Evolutionary conservation across 2,329 filamentous ascomycete species (phyloP).

Genomic region (Aspergillus sergii): DNA sequence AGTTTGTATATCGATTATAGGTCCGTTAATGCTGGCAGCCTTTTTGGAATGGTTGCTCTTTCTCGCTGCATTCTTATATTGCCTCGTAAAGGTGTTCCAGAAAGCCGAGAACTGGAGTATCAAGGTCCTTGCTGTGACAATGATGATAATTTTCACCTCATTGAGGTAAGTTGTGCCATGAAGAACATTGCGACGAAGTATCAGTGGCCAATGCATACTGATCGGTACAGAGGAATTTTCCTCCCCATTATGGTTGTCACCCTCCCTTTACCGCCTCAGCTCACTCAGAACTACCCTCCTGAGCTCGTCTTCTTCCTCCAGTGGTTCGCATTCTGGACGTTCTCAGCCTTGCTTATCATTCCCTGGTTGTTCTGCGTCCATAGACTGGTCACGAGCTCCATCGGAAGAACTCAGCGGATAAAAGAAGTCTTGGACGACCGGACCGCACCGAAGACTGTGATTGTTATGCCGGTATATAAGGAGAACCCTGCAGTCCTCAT

Average conservation of each 20-base stretch:
- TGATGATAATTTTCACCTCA: conserved; percentile 72
- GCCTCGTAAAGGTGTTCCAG: conserved; percentile 79
- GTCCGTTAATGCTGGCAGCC: conserved; percentile 78
- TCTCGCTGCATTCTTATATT: conserved; percentile 93
- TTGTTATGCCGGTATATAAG: conserved; percentile 96
- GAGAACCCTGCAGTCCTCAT: conserved; percentile 83
- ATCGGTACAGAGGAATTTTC: conserved; percentile 69
- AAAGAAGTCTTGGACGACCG: conserved; percentile 81
- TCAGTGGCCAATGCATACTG: background rate
- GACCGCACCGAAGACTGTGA: conserved; percentile 88
- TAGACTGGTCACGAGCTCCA: conserved; percentile 81
- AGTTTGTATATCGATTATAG: conserved; percentile 79
- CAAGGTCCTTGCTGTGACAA: conserved; percentile 72
- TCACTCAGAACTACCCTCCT: conserved; percentile 73
- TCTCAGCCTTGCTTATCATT: conserved; percentile 78
- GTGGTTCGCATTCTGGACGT: conserved; percentile 96
- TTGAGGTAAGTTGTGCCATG: conserved; percentile 63
- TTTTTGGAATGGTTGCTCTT: conserved; percentile 92
- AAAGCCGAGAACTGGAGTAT: conserved; percentile 91
- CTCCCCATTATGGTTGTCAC: conserved; percentile 94
- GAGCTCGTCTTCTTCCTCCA: conserved; percentile 73
- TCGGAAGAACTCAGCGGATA: conserved; percentile 79
- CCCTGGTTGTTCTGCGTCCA: conserved; percentile 95
- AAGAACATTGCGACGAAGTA: background rate
- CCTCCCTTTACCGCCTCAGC: conserved; percentile 73